Conservation (phyloP, 148 eudicot genomes). For the Cornus florida region DNA sequence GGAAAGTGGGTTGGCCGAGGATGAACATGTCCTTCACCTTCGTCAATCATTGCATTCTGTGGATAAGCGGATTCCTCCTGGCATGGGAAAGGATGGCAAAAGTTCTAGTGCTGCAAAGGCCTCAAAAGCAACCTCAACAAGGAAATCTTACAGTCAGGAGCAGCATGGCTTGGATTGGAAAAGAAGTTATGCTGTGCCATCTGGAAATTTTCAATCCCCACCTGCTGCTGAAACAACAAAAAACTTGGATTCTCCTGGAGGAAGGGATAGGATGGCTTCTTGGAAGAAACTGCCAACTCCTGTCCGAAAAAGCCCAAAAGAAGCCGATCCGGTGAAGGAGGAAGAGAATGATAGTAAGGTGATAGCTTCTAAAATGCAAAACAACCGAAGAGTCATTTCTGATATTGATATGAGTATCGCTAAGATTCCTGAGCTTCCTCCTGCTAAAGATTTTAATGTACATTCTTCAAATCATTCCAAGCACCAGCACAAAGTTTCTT, state of each 20-base stretch:
- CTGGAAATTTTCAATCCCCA: slow-evolving; percentile 40
- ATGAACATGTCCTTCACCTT: slow-evolving; percentile 65
- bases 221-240: slow-evolving; percentile 41
- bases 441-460: slow-evolving; percentile 55
- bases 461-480: slow-evolving; percentile 45
- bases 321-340: slow-evolving; percentile 39
- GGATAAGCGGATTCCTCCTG: slow-evolving; percentile 48
- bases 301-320: slow-evolving; percentile 51
- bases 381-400: slow-evolving; percentile 28
- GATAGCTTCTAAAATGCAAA: slow-evolving; percentile 36
- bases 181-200: slow-evolving; percentile 32
- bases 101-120: slow-evolving; percentile 40
- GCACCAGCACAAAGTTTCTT: slow-evolving; percentile 78
- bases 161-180: slow-evolving; percentile 53
- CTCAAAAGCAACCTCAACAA: slow-evolving; percentile 45
- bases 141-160: slow-evolving; percentile 88
- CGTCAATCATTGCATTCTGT: slow-evolving; percentile 83
- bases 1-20: slow-evolving; percentile 94
- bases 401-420: slow-evolving; percentile 37
- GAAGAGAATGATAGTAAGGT: slow-evolving; percentile 40
- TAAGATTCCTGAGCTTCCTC: slow-evolving; percentile 51
- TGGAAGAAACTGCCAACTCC: slow-evolving; percentile 96
- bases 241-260: slow-evolving; percentile 46
- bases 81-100: slow-evolving; percentile 38
- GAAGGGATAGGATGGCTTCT: slow-evolving; percentile 82